Evolutionary conservation across 208 protist genomes (phyloP).

Genomic region (Trypanosoma avium): DNA sequence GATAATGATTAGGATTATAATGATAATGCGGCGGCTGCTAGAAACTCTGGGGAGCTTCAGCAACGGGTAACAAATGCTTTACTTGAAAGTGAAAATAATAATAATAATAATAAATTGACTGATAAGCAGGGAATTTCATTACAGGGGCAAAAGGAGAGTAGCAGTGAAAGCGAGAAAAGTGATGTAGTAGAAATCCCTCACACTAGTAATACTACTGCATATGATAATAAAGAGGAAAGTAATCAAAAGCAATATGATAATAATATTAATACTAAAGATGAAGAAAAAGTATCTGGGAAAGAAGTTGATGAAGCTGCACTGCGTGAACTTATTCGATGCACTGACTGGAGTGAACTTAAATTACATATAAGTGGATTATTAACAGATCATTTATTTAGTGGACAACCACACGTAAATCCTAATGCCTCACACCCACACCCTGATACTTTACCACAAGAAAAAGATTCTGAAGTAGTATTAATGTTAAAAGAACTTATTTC

Average conservation of each 20-base stretch:
- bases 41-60: conserved; percentile 59
- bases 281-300: conserved; percentile 29
- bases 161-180: too few relatives aligned
- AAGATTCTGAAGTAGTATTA: conserved; percentile 84
- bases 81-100: conserved; percentile 10
- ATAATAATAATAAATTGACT: not conserved
- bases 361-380: conserved; percentile 79
- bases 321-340: conserved; percentile 51
- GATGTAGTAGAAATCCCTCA: not conserved
- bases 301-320: conserved; percentile 55
- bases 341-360: conserved; percentile 83
- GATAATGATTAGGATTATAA: conserved; percentile 21
- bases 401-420: conserved; percentile 63
- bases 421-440: conserved; percentile 79
- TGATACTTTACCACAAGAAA: conserved; percentile 81
- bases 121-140: not conserved
- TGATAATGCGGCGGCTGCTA: conserved; percentile 31
- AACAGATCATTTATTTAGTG: conserved; percentile 84
- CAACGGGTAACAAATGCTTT: conserved; percentile 31
- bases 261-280: not conserved
- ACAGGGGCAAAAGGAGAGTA: too few relatives aligned
- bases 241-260: not conserved
- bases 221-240: not conserved
- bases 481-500: conserved; percentile 91
- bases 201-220: not conserved